phyloP scores from a whole-genome alignment of 2,329 filamentous ascomycete species.

The Verticillium klebahnii region DNA sequence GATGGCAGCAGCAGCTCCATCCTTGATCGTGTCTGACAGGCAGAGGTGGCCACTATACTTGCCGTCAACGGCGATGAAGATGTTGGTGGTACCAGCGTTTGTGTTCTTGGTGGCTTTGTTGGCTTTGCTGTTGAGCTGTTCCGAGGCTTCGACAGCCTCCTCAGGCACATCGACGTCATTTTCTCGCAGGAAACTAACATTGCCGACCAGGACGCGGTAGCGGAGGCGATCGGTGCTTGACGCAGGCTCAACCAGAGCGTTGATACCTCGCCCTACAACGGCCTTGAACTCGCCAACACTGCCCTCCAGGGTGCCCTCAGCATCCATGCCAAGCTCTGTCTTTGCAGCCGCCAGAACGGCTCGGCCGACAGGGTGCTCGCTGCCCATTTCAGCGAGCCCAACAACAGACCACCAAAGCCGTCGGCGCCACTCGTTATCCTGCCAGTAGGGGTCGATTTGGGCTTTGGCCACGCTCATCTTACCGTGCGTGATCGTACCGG shows the following conservation, averaged over 20 bases:
- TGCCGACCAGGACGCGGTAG: conserved; percentile 81
- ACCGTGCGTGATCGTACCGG: conserved; percentile 87
- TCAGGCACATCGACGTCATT: conserved; percentile 63
- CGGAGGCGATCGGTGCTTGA: conserved; percentile 61
- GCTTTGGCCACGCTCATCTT: conserved; percentile 87
- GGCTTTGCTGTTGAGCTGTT: conserved; percentile 48
- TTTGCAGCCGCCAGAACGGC: conserved; percentile 77
- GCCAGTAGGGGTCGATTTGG: conserved; percentile 65
- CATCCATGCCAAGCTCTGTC: conserved; percentile 65
- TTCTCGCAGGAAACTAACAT: conserved; percentile 69
- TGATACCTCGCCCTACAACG: conserved; percentile 79
- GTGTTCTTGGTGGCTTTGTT: conserved; percentile 29
- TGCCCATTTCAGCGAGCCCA: conserved; percentile 85
- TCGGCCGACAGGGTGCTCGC: conserved; percentile 92
- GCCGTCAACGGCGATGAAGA: conserved; percentile 79
- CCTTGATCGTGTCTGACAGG: conserved; percentile 87
- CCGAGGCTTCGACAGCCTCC: conserved; percentile 58
- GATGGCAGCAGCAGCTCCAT: conserved; percentile 75
- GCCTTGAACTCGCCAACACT: conserved; percentile 81
- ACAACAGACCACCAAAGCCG: conserved; percentile 73
- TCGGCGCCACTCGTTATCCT: conserved; percentile 60
- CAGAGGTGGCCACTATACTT: conserved; percentile 77
- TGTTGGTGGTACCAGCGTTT: conserved; percentile 74
- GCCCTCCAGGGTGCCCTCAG: conserved; percentile 74
- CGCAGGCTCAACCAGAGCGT: conserved; percentile 74